A percentile compares a stretch with the other conserved stretches of the same genome.
Conservation (phyloP, 768 basidiomycete genomes). For the Cantharellus cinnabarinus region DNA sequence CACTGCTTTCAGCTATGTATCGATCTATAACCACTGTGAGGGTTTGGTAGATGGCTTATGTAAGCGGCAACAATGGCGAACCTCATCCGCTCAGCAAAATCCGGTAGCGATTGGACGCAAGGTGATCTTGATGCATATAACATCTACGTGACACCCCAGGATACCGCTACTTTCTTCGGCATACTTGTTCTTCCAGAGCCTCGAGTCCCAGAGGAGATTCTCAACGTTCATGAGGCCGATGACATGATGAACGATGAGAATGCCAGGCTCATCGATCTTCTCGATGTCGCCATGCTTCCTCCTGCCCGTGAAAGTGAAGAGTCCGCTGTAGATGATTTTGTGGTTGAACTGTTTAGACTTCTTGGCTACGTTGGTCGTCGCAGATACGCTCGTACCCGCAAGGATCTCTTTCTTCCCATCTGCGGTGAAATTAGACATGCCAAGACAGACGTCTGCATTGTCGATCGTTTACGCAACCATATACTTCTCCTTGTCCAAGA, state of each 20-base stretch:
- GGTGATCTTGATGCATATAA: constrained; percentile 14
- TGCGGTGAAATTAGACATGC: constrained; percentile 14
- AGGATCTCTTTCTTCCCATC: constrained; percentile 14
- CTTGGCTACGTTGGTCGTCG: constrained; percentile 13
- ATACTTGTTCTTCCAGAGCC: background rate
- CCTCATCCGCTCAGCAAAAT: constrained; percentile 11
- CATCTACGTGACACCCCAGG: constrained; percentile 10
- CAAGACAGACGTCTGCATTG: constrained; percentile 18
- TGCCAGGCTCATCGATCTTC: too few species aligned
- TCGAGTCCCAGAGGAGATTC: too few species aligned
- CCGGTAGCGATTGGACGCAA: too few species aligned
- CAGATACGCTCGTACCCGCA: constrained; percentile 10
- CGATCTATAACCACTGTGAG: too few species aligned
- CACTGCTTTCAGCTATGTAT: too few species aligned
- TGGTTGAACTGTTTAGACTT: constrained; percentile 12
- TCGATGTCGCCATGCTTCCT: constrained; percentile 12
- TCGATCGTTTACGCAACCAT: constrained; percentile 1
- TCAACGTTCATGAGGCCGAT: too few species aligned
- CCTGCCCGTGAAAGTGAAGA: constrained; percentile 7
- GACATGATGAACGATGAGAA: too few species aligned
- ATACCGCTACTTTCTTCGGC: constrained; percentile 3
- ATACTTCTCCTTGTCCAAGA: too few species aligned
- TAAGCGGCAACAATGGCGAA: constrained; percentile 9
- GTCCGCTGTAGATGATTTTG: constrained; percentile 16
- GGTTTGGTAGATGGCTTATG: too few species aligned